Evolutionary conservation across 2,329 filamentous ascomycete species (phyloP).

Genomic region (Chaetomium globosum): DNA sequence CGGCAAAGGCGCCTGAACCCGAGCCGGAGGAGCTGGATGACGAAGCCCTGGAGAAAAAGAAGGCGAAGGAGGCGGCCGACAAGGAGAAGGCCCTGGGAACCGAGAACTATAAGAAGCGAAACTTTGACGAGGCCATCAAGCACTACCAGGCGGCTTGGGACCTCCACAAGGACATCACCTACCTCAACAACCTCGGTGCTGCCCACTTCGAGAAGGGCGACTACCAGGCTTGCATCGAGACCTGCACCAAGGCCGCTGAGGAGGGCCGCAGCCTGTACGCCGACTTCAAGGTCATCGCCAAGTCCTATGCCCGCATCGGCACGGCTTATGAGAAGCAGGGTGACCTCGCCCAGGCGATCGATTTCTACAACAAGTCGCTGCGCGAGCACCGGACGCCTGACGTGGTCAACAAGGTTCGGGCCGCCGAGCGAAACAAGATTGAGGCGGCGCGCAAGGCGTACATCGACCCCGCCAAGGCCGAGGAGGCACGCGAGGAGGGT

Average conservation of each 20-base stretch:
- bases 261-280: conserved; percentile 87
- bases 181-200: conserved; percentile 93
- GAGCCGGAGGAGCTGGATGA: conserved; percentile 71
- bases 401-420: conserved; percentile 86
- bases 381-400: conserved; percentile 97
- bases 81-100: conserved; percentile 94
- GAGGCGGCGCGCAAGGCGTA: conserved; percentile 77
- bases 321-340: conserved; percentile 89
- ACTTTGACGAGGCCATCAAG: conserved; percentile 91
- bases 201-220: conserved; percentile 97
- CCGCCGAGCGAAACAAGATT: conserved; percentile 83
- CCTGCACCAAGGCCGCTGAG: conserved; percentile 84
- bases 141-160: conserved; percentile 98
- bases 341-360: conserved; percentile 76
- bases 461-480: conserved; percentile 86
- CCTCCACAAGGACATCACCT: conserved; percentile 91
- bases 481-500: conserved; percentile 91
- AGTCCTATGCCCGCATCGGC: conserved; percentile 95
- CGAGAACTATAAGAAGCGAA: conserved; percentile 95
- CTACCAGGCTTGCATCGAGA: conserved; percentile 81
- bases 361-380: conserved; percentile 89
- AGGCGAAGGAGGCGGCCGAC: conserved; percentile 90
- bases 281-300: conserved; percentile 98
- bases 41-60: conserved; percentile 79
- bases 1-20: conserved; percentile 57